These are phyloP conservation scores for Pezicula carpinea DNA, from an alignment of 2,329 filamentous ascomycete species.

Conservation along the genomic window DNA sequence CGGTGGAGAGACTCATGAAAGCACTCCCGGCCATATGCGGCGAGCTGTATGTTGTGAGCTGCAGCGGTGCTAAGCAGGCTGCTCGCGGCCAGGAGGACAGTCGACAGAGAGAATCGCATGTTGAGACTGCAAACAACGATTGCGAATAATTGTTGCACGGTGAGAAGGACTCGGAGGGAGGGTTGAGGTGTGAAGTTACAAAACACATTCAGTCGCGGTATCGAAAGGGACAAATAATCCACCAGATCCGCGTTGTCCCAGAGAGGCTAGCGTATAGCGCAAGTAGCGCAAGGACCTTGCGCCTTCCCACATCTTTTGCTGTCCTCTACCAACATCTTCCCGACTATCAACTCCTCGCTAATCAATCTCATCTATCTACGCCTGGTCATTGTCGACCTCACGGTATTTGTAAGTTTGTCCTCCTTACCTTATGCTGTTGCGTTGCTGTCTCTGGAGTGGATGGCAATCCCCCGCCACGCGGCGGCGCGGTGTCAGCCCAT, in stretches of 20 bases:
- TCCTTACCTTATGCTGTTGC: slow-evolving; percentile 1
- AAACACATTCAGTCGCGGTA: neutral
- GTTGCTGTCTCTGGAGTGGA: neutral
- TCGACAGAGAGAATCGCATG: slow-evolving; percentile 29
- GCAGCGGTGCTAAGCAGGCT: slow-evolving; percentile 48
- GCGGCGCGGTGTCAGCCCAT: slow-evolving; percentile 1
- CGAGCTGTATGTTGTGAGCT: slow-evolving; percentile 94
- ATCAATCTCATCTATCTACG: slow-evolving; percentile 25
- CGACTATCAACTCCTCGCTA: slow-evolving; percentile 25
- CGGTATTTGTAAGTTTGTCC: slow-evolving; percentile 21
- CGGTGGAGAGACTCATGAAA: slow-evolving; percentile 91
- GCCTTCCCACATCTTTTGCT: slow-evolving; percentile 11
- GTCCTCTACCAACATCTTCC: slow-evolving; percentile 21
- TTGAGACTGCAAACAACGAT: slow-evolving; percentile 4
- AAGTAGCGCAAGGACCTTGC: slow-evolving; percentile 3
- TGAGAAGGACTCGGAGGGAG: neutral
- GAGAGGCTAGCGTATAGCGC: slow-evolving; percentile 7
- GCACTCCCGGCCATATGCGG: slow-evolving; percentile 90
- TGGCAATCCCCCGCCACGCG: slow-evolving; percentile 18
- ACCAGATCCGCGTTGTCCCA: neutral
- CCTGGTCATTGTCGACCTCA: slow-evolving; percentile 22
- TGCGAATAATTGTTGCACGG: neutral
- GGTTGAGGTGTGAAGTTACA: neutral
- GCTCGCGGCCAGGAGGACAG: slow-evolving; percentile 23
- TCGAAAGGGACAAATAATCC: neutral